Conservation (phyloP, 2,329 filamentous ascomycete genomes). For the Cercospora sojina region DNA sequence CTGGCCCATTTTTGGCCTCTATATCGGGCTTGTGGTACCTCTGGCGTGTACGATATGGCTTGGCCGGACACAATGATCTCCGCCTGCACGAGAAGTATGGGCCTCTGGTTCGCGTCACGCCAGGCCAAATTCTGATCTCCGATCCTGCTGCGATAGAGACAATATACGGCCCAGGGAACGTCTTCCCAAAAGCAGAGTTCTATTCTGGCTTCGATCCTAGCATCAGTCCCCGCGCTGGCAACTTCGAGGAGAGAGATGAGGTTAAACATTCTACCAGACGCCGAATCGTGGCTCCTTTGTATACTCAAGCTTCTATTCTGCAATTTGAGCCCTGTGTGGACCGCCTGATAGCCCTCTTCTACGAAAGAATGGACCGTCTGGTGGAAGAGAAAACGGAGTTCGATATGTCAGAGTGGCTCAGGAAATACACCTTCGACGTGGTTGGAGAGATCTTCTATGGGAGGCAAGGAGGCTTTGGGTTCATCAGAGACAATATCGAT, state of each 20-base stretch:
- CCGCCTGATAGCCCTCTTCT: slow-evolving; percentile 15
- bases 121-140: slow-evolving; percentile 49
- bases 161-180: slow-evolving; percentile 37
- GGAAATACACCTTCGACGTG: slow-evolving; percentile 19
- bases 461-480: slow-evolving; percentile 14
- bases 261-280: slow-evolving; percentile 9
- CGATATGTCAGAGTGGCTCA: slow-evolving; percentile 16
- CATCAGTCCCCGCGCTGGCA: slow-evolving; percentile 9
- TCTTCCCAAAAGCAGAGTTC: slow-evolving; percentile 26
- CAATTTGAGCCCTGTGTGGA: slow-evolving; percentile 16
- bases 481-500: slow-evolving; percentile 16
- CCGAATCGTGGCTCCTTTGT: slow-evolving; percentile 10
- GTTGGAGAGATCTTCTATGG: slow-evolving; percentile 20
- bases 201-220: slow-evolving; percentile 12
- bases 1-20: slow-evolving; percentile 39
- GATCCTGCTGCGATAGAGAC: slow-evolving; percentile 44
- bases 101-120: slow-evolving; percentile 48
- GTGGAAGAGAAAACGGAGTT: neutral
- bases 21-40: slow-evolving; percentile 21
- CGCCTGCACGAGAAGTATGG: slow-evolving; percentile 43
- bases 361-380: slow-evolving; percentile 4
- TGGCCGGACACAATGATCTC: slow-evolving; percentile 3
- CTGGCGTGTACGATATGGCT: slow-evolving; percentile 4
- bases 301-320: slow-evolving; percentile 13
- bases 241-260: slow-evolving; percentile 13